phyloP scores from a whole-genome alignment of 768 basidiomycete species.

The Pleurotus ostreatus region DNA sequence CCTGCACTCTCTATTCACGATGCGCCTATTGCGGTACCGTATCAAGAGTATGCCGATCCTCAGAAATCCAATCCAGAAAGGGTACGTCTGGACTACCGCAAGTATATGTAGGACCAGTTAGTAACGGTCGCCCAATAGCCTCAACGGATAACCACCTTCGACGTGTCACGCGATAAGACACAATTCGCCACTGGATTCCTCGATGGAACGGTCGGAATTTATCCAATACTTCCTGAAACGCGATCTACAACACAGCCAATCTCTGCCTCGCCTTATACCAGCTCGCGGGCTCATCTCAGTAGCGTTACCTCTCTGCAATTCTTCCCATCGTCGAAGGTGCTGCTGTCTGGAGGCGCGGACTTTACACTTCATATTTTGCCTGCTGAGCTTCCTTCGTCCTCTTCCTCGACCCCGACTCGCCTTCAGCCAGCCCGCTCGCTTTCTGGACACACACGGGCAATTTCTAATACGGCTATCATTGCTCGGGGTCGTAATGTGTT shows the following conservation, averaged over 20 bases:
- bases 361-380: constrained; percentile 65
- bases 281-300: constrained; percentile 40
- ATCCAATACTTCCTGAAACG: constrained; percentile 28
- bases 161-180: constrained; percentile 53
- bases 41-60: constrained; percentile 45
- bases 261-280: constrained; percentile 16
- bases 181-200: constrained; percentile 59
- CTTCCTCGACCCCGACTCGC: constrained; percentile 23
- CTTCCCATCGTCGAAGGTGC: constrained; percentile 69
- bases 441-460: constrained; percentile 58
- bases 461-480: constrained; percentile 64
- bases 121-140: constrained; percentile 24
- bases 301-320: constrained; percentile 54
- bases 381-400: constrained; percentile 31
- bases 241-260: constrained; percentile 11
- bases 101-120: background rate
- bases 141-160: constrained; percentile 60
- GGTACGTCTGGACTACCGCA: constrained; percentile 21
- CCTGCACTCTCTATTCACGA: constrained; percentile 40
- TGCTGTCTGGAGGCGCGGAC: constrained; percentile 67
- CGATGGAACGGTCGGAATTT: constrained; percentile 54
- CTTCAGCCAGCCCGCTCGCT: constrained; percentile 57
- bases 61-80: constrained; percentile 37
- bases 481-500: constrained; percentile 63
- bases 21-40: constrained; percentile 46